Conservation (phyloP, 179 eudicot genomes). For the Beta corolliflora region DNA sequence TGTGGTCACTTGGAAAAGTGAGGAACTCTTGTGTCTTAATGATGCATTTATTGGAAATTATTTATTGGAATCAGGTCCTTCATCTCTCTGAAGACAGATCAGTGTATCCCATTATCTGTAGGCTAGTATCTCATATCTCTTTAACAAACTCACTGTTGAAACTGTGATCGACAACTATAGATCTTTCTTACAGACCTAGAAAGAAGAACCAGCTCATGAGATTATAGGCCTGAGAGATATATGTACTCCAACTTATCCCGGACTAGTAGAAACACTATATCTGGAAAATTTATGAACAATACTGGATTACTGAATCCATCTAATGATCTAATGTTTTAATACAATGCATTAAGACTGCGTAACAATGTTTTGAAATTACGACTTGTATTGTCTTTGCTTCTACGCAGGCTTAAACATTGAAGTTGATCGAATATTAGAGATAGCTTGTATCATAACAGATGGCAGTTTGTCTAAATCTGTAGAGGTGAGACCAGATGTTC, state of each 20-base stretch:
- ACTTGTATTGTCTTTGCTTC: constrained; percentile 21
- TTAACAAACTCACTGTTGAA: background rate
- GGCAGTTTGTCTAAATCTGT: constrained; percentile 71
- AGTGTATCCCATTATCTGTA: background rate
- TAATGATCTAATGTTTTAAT: too few relatives aligned
- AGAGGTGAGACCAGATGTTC: constrained; percentile 53
- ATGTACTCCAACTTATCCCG: background rate
- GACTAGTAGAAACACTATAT: background rate
- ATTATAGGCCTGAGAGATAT: background rate
- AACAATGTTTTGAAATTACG: background rate
- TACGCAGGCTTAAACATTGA: constrained; percentile 73
- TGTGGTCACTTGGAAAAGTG: background rate
- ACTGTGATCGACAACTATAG: background rate
- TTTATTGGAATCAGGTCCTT: background rate
- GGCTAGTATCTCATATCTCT: background rate
- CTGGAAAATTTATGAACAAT: background rate
- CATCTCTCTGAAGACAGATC: background rate
- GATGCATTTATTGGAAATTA: background rate
- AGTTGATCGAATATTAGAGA: constrained; percentile 84
- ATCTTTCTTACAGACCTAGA: background rate
- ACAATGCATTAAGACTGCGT: background rate
- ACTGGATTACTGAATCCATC: too few relatives aligned
- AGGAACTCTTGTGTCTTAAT: background rate
- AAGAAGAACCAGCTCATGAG: background rate
- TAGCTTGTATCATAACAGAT: constrained; percentile 88